A percentile compares a stretch with the other conserved stretches of the same genome.
These are phyloP conservation scores for Backusella parvicylindrica DNA, from an alignment of 192 early-diverging fungal species.

Conservation along the genomic window DNA sequence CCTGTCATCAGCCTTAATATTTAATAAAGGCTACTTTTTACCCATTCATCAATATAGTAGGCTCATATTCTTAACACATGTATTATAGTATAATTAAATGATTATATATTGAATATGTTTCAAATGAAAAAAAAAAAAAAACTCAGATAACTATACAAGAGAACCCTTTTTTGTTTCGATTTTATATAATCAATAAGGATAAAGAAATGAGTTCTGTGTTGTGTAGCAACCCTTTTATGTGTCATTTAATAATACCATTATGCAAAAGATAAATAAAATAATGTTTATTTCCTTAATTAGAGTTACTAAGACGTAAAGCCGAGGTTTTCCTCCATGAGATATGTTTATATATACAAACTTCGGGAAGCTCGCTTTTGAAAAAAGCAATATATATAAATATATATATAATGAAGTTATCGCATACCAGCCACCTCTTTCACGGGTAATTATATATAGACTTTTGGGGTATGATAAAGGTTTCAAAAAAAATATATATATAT, in stretches of 20 bases:
- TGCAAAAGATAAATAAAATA: background rate
- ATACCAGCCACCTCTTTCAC: background rate
- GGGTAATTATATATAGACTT: background rate
- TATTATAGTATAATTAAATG: background rate
- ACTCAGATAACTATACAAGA: background rate
- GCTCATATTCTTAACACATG: background rate
- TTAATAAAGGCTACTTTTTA: too few relatives aligned
- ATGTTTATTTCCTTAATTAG: background rate
- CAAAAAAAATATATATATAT: background rate
- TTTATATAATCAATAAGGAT: background rate
- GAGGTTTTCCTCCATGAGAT: background rate
- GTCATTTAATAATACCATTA: background rate
- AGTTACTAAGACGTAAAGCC: background rate
- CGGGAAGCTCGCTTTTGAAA: background rate
- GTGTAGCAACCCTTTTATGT: background rate
- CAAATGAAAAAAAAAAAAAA: background rate
- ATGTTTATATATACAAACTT: background rate
- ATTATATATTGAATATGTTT: background rate
- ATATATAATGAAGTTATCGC: background rate
- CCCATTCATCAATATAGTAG: too few relatives aligned
- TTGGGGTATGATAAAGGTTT: background rate
- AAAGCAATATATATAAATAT: too few relatives aligned
- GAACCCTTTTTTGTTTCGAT: background rate
- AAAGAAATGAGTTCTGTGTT: background rate
- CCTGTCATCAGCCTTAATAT: too few relatives aligned